These are phyloP conservation scores for Senna tora DNA, from an alignment of 306 rosid species.

Conservation along the genomic window DNA sequence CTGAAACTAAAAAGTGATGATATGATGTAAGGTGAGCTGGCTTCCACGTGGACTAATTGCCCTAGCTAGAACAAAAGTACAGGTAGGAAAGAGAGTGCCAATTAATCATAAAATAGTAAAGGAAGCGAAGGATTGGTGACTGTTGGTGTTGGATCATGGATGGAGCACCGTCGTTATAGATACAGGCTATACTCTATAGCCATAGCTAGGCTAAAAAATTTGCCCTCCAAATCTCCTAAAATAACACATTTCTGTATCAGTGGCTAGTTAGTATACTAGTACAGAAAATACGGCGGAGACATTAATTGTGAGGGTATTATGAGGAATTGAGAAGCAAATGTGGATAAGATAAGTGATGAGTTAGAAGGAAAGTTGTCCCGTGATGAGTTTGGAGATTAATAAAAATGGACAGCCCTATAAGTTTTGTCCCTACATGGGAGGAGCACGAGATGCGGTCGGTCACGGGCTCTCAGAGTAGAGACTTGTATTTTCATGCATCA, in stretches of 20 bases:
- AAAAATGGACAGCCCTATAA: slow-evolving; percentile 26
- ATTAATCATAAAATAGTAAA: not conserved
- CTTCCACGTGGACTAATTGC: slow-evolving; percentile 6
- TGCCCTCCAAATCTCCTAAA: no score
- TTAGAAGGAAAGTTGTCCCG: slow-evolving; percentile 30
- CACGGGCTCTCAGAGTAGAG: slow-evolving; percentile 64
- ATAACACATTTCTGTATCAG: no score
- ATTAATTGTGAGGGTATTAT: not conserved
- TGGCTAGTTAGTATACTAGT: no score
- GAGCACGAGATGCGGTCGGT: slow-evolving; percentile 57
- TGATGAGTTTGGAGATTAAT: slow-evolving; percentile 35
- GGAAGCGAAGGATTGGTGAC: not conserved
- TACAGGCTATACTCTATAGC: no score
- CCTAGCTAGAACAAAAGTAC: not conserved
- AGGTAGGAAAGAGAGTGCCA: not conserved
- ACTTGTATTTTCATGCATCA: slow-evolving; percentile 30
- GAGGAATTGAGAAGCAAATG: not conserved
- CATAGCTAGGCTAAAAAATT: no score
- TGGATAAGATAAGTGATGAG: slow-evolving; percentile 24
- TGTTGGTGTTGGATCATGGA: not conserved
- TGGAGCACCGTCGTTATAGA: not conserved
- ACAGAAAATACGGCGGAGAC: no score
- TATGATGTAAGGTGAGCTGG: slow-evolving; percentile 13
- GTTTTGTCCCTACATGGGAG: slow-evolving; percentile 48
- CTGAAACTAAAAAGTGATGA: no score